phyloP scores from a whole-genome alignment of 306 rosid genomes.

The Parietaria judaica region DNA sequence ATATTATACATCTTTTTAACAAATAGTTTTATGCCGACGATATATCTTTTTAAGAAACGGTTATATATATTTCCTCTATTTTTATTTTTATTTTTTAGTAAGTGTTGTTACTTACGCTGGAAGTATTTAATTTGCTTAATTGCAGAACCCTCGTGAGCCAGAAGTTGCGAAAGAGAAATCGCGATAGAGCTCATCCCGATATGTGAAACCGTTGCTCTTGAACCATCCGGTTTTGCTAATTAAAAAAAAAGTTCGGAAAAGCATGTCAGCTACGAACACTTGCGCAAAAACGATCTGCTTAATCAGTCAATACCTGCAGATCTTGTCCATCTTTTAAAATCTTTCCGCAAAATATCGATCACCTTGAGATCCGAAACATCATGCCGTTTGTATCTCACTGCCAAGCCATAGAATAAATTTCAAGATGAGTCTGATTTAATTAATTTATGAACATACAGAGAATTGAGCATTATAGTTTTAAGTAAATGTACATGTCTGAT shows the following conservation, averaged over 20 bases:
- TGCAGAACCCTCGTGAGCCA: conserved; percentile 31
- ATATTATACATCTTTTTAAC: no score
- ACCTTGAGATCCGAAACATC: conserved; percentile 48
- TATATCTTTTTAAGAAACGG: no score
- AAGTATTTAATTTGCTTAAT: conserved; percentile 43
- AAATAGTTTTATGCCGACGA: no score
- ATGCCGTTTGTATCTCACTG: conserved; percentile 74
- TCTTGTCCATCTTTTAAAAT: conserved; percentile 77
- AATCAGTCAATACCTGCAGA: conserved; percentile 33
- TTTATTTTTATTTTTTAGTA: no score
- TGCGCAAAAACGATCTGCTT: no score
- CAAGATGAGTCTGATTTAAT: neutral
- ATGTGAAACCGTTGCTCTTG: conserved; percentile 28
- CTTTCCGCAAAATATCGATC: conserved; percentile 55
- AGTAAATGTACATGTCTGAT: conserved; percentile 50
- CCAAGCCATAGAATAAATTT: conserved; percentile 10
- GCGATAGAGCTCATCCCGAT: conserved; percentile 76
- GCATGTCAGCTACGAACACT: no score
- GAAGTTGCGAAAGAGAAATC: conserved; percentile 50
- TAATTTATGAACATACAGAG: neutral
- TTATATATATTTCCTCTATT: no score
- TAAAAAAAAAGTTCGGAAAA: neutral
- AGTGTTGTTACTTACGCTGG: conserved; percentile 36
- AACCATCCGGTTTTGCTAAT: conserved; percentile 28
- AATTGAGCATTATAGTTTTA: neutral